Base-by-base conservation (phyloP, 495 filamentous ascomycete genomes). In the Xylaria intraflava region DNA sequence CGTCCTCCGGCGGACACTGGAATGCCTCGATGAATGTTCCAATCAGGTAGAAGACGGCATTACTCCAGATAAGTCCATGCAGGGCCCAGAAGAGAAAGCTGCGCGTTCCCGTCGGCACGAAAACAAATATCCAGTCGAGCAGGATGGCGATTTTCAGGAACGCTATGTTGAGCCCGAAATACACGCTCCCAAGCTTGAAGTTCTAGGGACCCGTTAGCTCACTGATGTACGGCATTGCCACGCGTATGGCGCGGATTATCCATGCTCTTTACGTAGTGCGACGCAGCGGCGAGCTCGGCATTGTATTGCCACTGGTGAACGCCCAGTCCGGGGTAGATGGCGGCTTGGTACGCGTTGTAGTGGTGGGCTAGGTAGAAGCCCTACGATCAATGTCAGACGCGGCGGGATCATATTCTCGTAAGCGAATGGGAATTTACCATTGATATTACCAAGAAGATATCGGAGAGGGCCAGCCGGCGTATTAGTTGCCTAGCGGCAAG, bases 1-100 rank as follows among this genome's bases (percentile, higher is more conserved):
- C 60, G 2, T 60, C 55, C 22, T 61, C 29, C 11, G 72, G 62
- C 2, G 77, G 78, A 56, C 77, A 81, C 51, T 74, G 68, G 14
- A 74, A 50, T 12, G 55, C 36, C 33, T 60, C 57, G 12, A 62
- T 60, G 1, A 66, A 59, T n/a, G 61, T 59, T 22, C 67, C 59
- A 35, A 65, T 48, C 0, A 49, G 38, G 22, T 65, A 62, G 46
- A 67, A 65, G 5, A 58, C 47, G 6, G 49, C 52, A 26, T 69
- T 65, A 17, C 57, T 40, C 27, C 58, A 60, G 6, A 71, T 49
- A 3, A 71, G 38, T 2, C 6, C 40, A 16, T 68, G 60, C 29
- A 69, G 62, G 35, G 29, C 47, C 61, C 60, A 71, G 24, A 66
- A 60, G 33, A 68, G 59, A 11, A 57, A 3, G 45, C 68, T 62